These are phyloP conservation scores for Aspergillus hortae DNA, from an alignment of 2,329 filamentous ascomycete species.

Conservation along the genomic window DNA sequence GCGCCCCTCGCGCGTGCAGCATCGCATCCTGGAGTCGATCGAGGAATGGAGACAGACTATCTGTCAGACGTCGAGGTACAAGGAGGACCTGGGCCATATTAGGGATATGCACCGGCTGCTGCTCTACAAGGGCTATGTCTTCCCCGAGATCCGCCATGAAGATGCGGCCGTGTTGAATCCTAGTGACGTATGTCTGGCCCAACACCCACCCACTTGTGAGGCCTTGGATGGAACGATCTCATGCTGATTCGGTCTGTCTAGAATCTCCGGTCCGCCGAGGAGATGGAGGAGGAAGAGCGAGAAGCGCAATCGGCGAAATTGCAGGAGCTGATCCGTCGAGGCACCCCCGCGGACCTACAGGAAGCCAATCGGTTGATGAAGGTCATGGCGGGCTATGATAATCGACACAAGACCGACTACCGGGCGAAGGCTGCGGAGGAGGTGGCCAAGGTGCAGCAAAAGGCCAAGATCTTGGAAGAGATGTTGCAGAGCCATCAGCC, in stretches of 20 bases:
- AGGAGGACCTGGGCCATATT: slow-evolving; percentile 94
- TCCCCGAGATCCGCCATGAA: slow-evolving; percentile 86
- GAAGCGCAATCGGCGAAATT: slow-evolving; percentile 97
- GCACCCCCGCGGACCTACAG: slow-evolving; percentile 87
- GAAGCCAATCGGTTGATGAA: slow-evolving; percentile 99
- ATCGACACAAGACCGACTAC: slow-evolving; percentile 92
- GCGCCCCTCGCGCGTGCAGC: slow-evolving; percentile 80
- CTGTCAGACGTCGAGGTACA: slow-evolving; percentile 96
- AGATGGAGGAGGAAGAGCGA: slow-evolving; percentile 96
- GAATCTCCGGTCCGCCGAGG: slow-evolving; percentile 93
- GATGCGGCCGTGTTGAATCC: slow-evolving; percentile 96
- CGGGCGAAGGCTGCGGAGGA: slow-evolving; percentile 96
- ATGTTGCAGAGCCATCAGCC: slow-evolving; percentile 79
- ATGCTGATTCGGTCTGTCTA: slow-evolving; percentile 40
- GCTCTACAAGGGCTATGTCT: slow-evolving; percentile 95
- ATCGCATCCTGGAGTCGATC: slow-evolving; percentile 89
- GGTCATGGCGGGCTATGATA: slow-evolving; percentile 97
- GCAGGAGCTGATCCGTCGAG: slow-evolving; percentile 90
- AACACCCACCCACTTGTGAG: neutral
- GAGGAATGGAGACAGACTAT: slow-evolving; percentile 98
- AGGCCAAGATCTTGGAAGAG: slow-evolving; percentile 87
- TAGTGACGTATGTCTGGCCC: slow-evolving; percentile 71
- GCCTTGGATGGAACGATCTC: neutral
- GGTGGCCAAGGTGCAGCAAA: slow-evolving; percentile 90
- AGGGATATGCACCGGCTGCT: slow-evolving; percentile 94